Evolutionary conservation across 2,329 filamentous ascomycete species (phyloP), one percentile per base, ranked within the genome.

Genomic region (Cordyceps militaris): DNA sequence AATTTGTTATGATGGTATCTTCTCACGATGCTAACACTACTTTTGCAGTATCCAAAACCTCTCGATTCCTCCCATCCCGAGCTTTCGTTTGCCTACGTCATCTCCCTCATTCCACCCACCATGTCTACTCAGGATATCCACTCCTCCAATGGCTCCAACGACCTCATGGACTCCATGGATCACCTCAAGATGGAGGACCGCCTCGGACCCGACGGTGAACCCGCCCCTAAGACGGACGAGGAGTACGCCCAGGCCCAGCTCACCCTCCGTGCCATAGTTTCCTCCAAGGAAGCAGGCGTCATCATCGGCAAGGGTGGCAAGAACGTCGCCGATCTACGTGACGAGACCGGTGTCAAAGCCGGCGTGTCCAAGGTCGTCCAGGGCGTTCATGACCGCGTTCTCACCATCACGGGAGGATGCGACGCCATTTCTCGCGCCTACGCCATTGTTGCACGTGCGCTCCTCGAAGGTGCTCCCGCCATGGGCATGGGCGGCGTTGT

Each of bases 251-350:
- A 91, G 72, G 86, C 92, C 54, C 89, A 95, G 75, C 81, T 99
- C 68, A 99, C 94, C 61, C 84, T 99, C 63, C 89, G 94, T 71
- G 94, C 94, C 66, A 97, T 99, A 71, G 94, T 99, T 65, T 97
- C 94, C 34, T 97, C 94, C 73, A 97, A 97, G 79, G 94, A 99
- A 76, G 94, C 94, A 60, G 94, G 94, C 70, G 91, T 99, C 67
- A 97, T 99, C 74, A 99, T 99, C 73, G 94, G 94, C 74, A 99
- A 99, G 78, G 91, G 88, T 59, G 94, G 94, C 70, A 96, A 97
- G 82, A 97, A 99, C 69, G 94, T 99, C 57, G 94, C 94, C 49
- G 93, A 97, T 69, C 82, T 99, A 62, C 88, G 94, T 70, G 93
- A 99, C 68, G 93, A 97, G 77, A 99, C 94, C 64, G 94, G 93